Evolutionary conservation across 1,284 basidiomycete species (phyloP).

Genomic region (Earliella scabrosa): DNA sequence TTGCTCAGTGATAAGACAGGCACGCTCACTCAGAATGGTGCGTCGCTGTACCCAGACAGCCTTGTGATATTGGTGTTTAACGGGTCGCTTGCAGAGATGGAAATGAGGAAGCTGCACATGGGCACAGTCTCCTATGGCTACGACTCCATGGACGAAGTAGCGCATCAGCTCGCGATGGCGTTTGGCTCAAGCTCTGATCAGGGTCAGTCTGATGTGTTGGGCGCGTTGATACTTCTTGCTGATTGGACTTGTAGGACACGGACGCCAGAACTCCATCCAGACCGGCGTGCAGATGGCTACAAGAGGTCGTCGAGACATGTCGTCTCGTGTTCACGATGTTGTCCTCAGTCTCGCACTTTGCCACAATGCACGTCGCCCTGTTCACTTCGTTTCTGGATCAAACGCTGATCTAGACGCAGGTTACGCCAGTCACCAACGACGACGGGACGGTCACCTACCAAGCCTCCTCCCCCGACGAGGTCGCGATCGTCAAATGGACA

Average conservation of each 20-base stretch:
- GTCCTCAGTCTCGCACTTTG: constrained; percentile 94
- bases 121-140: constrained; percentile 97
- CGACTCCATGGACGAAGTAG: constrained; percentile 98
- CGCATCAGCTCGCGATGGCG: constrained; percentile 83
- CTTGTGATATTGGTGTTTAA: too few species aligned
- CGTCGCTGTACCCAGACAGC: too few species aligned
- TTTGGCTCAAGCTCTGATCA: constrained; percentile 69
- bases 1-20: constrained; percentile 97
- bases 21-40: constrained; percentile 96
- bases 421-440: constrained; percentile 94
- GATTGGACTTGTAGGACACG: constrained; percentile 39
- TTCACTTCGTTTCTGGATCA: neutral
- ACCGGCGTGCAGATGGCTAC: constrained; percentile 83
- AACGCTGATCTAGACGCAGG: constrained; percentile 48
- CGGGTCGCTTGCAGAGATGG: constrained; percentile 80
- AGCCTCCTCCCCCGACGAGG: constrained; percentile 98
- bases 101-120: constrained; percentile 98
- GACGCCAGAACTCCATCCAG: constrained; percentile 51
- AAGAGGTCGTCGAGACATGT: constrained; percentile 93
- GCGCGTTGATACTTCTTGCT: neutral
- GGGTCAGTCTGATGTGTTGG: constrained; percentile 32
- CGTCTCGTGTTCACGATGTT: constrained; percentile 91
- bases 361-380: constrained; percentile 79
- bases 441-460: constrained; percentile 96
- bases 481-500: constrained; percentile 99